Conservation (phyloP, 169 alveolate species). For the Plasmodium gonderi region DNA sequence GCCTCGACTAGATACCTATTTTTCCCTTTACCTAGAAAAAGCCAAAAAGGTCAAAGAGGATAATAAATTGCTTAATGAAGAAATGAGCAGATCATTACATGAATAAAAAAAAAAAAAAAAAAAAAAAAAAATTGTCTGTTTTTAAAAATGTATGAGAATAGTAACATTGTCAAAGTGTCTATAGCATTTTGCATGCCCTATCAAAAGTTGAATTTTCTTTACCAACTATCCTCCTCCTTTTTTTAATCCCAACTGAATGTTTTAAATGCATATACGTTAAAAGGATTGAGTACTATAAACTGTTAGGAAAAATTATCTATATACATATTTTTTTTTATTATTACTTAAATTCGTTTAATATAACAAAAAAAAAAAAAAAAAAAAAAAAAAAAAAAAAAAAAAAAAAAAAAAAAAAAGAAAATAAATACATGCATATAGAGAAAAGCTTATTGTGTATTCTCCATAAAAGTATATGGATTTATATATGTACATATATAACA, state of each 20-base stretch:
- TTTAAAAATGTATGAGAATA: neutral
- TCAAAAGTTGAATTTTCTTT: too few relatives aligned
- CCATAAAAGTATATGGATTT: neutral
- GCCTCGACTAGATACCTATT: slow-evolving; percentile 65
- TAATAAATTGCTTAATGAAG: slow-evolving; percentile 28
- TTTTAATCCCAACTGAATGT: neutral
- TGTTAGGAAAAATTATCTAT: too few relatives aligned
- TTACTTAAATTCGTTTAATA: slow-evolving; percentile 15
- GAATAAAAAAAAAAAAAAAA: slow-evolving; percentile 20
- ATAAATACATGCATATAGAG: neutral
- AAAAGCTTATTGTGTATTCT: neutral
- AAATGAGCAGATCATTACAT: slow-evolving; percentile 42
- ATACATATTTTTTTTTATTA: neutral
- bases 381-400: neutral
- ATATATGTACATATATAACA: neutral
- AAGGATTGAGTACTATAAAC: neutral
- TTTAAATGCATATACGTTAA: neutral
- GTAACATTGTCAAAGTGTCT: neutral
- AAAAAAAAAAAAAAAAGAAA: neutral
- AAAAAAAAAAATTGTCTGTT: neutral
- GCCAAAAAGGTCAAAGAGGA: slow-evolving; percentile 66
- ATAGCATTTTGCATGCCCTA: neutral
- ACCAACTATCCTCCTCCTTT: too few relatives aligned
- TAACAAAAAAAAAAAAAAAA: slow-evolving; percentile 31
- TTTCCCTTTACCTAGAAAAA: slow-evolving; percentile 62